Evolutionary conservation across 108 stramenopile species (phyloP).

Genomic region (Epithemia pelagica): DNA sequence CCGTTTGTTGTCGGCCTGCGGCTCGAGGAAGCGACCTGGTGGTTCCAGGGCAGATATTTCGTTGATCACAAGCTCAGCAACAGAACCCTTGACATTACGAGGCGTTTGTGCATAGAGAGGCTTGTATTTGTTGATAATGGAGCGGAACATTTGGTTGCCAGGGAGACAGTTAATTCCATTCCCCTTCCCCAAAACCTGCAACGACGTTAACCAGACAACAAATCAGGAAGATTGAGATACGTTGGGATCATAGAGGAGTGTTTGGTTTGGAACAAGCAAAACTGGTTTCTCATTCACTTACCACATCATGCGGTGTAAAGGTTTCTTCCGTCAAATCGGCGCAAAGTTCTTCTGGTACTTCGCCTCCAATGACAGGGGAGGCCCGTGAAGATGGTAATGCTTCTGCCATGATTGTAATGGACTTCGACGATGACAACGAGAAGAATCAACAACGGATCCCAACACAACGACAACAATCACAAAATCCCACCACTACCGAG

Average conservation of each 20-base stretch:
- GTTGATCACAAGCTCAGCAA: not conserved
- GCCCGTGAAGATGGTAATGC: no score
- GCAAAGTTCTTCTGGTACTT: not conserved
- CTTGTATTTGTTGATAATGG: constrained; percentile 1
- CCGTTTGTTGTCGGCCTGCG: not conserved
- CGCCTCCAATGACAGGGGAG: no score
- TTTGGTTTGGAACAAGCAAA: no score
- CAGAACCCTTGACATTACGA: not conserved
- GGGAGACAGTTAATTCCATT: constrained; percentile 5
- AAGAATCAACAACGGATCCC: no score
- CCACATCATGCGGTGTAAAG: not conserved
- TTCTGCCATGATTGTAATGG: no score
- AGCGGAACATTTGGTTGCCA: constrained; percentile 1
- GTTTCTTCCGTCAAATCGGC: not conserved
- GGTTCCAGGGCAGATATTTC: not conserved
- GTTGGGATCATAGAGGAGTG: no score
- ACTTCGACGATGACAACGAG: no score
- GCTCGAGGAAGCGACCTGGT: constrained; percentile 1
- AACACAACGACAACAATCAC: no score
- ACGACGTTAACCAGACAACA: no score
- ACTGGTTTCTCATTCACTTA: no score
- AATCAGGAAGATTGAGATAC: no score
- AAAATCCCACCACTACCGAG: no score
- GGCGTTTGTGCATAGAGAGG: not conserved
- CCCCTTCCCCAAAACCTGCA: constrained; percentile 6